Base-by-base conservation (phyloP, 2,329 filamentous ascomycete species). In the Zasmidium cellare region DNA sequence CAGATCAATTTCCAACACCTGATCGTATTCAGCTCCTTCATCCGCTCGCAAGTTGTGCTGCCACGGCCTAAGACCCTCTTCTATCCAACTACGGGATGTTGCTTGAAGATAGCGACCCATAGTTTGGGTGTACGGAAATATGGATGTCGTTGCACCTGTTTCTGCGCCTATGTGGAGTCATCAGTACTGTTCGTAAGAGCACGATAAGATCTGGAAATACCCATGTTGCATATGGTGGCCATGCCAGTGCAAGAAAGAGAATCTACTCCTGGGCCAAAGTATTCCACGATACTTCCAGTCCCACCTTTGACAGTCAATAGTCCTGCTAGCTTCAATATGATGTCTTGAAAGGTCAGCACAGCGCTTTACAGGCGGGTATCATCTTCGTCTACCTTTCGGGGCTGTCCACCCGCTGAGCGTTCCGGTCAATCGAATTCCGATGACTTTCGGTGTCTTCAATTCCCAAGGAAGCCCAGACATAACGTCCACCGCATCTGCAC, bases 381-480 rank as follows among this genome's bases (percentile, higher is more conserved):
- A 5, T 28, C 25, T 28, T 28, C 6, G 11, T 28, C 11, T 28
- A 28, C 25, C 94, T 81, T 99, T 99, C 45, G 94, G 93, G 22
- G 91, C 87, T 1, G 91, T 88, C 94, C 94, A 99, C 70, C 90
- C 92, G 73, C 81, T 90, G 59, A 99, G 84, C 76, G 90, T 79
- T 66, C 94, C 94, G 59, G 87, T 88, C 45, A 97, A 82, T 71
- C 87, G 85, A 9, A 97, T 92, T 69, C 92, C 92, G 11, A 96
- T 79, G 51, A 99, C 82, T 75, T 91, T 92, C n/a, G 94, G 94
- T 3, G 94, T 94, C 80, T 96, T 97, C 58, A 99, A 80, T 77
- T 99, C 94, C 94, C 94, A 99, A 0, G 94, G 94, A 9, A 92
- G 92, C 71, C 96, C 92, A 2, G 97, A 94, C 41, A 99, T 84